Evolutionary conservation across 1,139 yeast species (phyloP).

Genomic region (Hansenula anomala): DNA sequence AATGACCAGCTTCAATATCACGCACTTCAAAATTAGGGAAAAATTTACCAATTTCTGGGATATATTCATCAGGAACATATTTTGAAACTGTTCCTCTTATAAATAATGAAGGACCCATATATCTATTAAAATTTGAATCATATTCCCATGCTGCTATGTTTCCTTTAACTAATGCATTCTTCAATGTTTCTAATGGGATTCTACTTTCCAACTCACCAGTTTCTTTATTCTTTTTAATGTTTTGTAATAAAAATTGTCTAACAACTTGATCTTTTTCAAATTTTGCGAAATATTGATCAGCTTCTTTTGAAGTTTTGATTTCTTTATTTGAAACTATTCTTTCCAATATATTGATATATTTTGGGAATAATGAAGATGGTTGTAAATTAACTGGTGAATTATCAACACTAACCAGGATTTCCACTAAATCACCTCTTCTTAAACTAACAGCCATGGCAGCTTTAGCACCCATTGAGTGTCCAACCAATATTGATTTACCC

Average conservation of each 20-base stretch:
- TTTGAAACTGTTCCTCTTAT: slow-evolving; percentile 73
- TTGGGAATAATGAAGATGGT: slow-evolving; percentile 57
- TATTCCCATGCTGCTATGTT: slow-evolving; percentile 77
- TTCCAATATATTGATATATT: slow-evolving; percentile 60
- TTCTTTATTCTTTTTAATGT: slow-evolving; percentile 45
- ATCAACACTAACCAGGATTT: slow-evolving; percentile 73
- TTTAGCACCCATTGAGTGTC: slow-evolving; percentile 98
- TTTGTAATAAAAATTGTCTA: slow-evolving; percentile 78
- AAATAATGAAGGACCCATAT: slow-evolving; percentile 71
- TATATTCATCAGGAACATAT: slow-evolving; percentile 82
- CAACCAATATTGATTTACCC: slow-evolving; percentile 59
- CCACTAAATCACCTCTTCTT: slow-evolving; percentile 59
- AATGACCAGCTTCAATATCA: slow-evolving; percentile 85
- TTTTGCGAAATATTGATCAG: slow-evolving; percentile 56
- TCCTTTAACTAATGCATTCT: slow-evolving; percentile 58
- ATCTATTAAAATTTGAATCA: slow-evolving; percentile 48
- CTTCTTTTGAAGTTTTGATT: slow-evolving; percentile 55
- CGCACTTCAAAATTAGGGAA: slow-evolving; percentile 75
- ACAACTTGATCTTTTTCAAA: slow-evolving; percentile 58
- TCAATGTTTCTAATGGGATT: slow-evolving; percentile 68
- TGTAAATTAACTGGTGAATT: slow-evolving; percentile 78
- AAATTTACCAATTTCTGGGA: slow-evolving; percentile 68
- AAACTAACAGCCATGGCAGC: slow-evolving; percentile 85
- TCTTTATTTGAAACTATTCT: slow-evolving; percentile 41
- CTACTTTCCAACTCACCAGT: slow-evolving; percentile 35